Evolutionary conservation across 1,139 yeast genomes (phyloP).

Genomic region (Geotrichum reessii): DNA sequence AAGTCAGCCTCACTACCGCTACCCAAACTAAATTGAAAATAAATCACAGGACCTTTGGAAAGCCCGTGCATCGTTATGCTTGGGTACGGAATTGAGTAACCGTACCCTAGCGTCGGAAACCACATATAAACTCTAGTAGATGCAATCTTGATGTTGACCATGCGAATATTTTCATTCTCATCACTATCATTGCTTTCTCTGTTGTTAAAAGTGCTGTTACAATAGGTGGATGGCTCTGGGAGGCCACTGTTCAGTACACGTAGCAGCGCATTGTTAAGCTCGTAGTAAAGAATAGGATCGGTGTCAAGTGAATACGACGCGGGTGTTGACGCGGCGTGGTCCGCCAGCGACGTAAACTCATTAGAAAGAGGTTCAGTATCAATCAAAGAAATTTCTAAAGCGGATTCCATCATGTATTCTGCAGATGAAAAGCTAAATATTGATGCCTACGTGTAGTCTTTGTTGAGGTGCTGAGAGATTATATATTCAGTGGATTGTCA

Average conservation of each 20-base stretch:
- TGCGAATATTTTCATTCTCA: neutral
- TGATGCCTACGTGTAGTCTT: neutral
- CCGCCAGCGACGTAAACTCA: conserved; percentile 30
- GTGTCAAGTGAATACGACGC: conserved; percentile 35
- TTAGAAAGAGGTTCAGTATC: conserved; percentile 25
- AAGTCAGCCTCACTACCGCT: conserved; percentile 17
- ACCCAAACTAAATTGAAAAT: conserved; percentile 26
- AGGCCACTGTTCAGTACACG: conserved; percentile 9
- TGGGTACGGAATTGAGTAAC: conserved; percentile 27
- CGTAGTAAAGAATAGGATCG: conserved; percentile 30
- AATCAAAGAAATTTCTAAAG: conserved; percentile 18
- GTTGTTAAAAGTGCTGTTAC: neutral
- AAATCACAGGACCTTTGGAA: conserved; percentile 23
- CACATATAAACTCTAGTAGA: conserved; percentile 25
- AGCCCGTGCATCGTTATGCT: conserved; percentile 31
- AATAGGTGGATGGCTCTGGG: conserved; percentile 9
- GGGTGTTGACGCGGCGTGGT: conserved; percentile 35
- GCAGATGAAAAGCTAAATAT: neutral
- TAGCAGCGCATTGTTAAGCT: conserved; percentile 18
- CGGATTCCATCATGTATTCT: neutral
- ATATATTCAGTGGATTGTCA: neutral
- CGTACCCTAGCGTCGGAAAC: conserved; percentile 23
- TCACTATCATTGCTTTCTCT: neutral
- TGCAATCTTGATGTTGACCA: conserved; percentile 24
- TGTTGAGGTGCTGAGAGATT: neutral